Percentiles rank a stretch among this genome's conserved stretches.
Evolutionary conservation across 257 asterid species (phyloP).

Genomic region (Solanum chilense): DNA sequence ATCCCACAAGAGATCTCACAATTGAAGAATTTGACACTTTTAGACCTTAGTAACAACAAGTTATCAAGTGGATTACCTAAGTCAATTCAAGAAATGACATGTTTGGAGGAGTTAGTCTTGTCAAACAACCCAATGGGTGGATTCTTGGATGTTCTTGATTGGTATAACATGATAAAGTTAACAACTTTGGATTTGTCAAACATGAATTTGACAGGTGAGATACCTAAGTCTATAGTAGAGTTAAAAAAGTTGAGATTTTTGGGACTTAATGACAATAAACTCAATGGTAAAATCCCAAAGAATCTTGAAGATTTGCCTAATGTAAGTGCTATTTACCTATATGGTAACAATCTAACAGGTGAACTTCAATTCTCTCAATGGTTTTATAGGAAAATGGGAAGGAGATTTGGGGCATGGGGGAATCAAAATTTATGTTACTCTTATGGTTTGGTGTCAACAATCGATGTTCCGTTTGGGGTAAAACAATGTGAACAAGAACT

Average conservation of each 20-base stretch:
- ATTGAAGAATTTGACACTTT: slow-evolving; percentile 49
- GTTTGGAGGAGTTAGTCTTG: slow-evolving; percentile 60
- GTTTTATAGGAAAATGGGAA: slow-evolving; percentile 68
- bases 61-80: slow-evolving; percentile 49
- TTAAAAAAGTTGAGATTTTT: slow-evolving; percentile 54
- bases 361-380: slow-evolving; percentile 46
- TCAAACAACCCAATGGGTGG: slow-evolving; percentile 77
- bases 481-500: slow-evolving; percentile 34
- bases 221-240: slow-evolving; percentile 52
- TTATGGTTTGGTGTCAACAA: slow-evolving; percentile 9
- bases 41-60: slow-evolving; percentile 64
- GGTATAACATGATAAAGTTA: slow-evolving; percentile 35
- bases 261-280: slow-evolving; percentile 66
- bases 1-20: slow-evolving; percentile 39
- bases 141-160: slow-evolving; percentile 32
- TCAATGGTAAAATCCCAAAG: slow-evolving; percentile 52
- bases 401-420: slow-evolving; percentile 82
- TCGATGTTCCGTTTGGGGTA: slow-evolving; percentile 57
- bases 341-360: slow-evolving; percentile 84
- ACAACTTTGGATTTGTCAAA: slow-evolving; percentile 63
- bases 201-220: slow-evolving; percentile 56
- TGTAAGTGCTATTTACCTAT: slow-evolving; percentile 52
- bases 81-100: slow-evolving; percentile 48
- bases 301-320: slow-evolving; percentile 46
- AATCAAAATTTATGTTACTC: slow-evolving; percentile 72